Percentiles rank a stretch among this genome's conserved stretches.
phyloP scores from a whole-genome alignment of 164 flowering plant genomes.

The Paratinospora sagittata region DNA sequence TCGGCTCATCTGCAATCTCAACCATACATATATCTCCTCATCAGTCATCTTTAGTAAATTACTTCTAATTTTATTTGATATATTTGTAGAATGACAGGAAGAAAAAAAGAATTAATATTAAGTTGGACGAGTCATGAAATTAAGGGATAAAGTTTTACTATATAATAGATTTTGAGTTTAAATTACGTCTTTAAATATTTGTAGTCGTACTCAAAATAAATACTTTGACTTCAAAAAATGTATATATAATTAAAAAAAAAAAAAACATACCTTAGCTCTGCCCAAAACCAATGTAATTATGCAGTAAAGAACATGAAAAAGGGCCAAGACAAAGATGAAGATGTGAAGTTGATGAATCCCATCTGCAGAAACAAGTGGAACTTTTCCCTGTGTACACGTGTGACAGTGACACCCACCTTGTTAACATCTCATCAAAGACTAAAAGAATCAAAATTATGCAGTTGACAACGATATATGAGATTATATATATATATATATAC shows the following conservation, averaged over 20 bases:
- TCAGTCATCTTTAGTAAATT: background rate
- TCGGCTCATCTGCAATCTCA: constrained; percentile 45
- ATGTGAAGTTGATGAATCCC: constrained; percentile 72
- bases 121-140: too few species aligned
- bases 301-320: constrained; percentile 58
- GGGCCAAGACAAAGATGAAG: constrained; percentile 61
- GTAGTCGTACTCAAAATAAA: too few species aligned
- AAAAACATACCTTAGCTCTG: constrained; percentile 44
- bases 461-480: too few species aligned
- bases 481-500: too few species aligned
- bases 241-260: background rate
- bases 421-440: background rate
- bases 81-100: too few species aligned
- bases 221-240: too few species aligned
- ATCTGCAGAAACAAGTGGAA: constrained; percentile 12
- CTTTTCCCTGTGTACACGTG: constrained; percentile 17
- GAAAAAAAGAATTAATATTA: too few species aligned
- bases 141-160: too few species aligned
- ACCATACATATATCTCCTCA: background rate
- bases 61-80: too few species aligned
- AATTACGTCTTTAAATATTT: too few species aligned
- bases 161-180: too few species aligned
- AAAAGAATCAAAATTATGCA: too few species aligned
- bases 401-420: background rate
- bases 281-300: constrained; percentile 52